A percentile compares a stretch with the other conserved stretches of the same genome.
Evolutionary conservation across 2,329 filamentous ascomycete genomes (phyloP).

Genomic region (Colletotrichum sublineola): DNA sequence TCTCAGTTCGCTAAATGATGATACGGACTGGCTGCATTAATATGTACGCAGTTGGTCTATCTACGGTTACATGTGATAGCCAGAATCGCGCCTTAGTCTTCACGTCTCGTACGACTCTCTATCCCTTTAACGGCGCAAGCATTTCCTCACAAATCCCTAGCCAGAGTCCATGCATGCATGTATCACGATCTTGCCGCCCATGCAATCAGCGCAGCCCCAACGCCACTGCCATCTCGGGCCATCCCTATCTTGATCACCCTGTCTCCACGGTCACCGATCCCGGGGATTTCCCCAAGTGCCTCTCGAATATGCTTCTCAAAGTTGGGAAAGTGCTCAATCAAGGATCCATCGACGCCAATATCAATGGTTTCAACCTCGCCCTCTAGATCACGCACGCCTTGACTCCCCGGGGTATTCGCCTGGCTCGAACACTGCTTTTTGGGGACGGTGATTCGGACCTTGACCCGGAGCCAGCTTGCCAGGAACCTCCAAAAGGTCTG

Average conservation of each 20-base stretch:
- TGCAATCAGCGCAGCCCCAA: constrained; percentile 79
- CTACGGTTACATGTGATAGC: background rate
- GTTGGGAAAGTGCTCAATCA: constrained; percentile 79
- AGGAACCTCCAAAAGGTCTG: constrained; percentile 19
- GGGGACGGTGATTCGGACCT: background rate
- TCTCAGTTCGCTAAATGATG: too few relatives aligned
- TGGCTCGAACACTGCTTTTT: background rate
- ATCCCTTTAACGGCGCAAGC: background rate
- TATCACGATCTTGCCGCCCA: constrained; percentile 39
- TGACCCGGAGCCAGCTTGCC: constrained; percentile 17
- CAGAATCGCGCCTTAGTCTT: background rate
- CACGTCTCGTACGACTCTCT: background rate
- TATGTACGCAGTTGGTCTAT: background rate
- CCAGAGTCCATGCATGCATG: background rate
- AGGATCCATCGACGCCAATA: constrained; percentile 78
- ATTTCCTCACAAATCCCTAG: too few relatives aligned
- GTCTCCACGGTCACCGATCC: constrained; percentile 72
- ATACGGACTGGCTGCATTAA: background rate
- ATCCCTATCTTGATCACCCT: constrained; percentile 77
- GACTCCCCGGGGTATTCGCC: background rate
- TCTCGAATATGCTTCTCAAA: constrained; percentile 76
- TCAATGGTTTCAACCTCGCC: constrained; percentile 65
- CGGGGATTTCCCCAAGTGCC: constrained; percentile 72
- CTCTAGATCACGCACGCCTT: background rate
- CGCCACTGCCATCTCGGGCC: constrained; percentile 79